These are phyloP conservation scores for Obelidium mucronatum DNA, from an alignment of 192 early-diverging fungal genomes.

Conservation along the genomic window DNA sequence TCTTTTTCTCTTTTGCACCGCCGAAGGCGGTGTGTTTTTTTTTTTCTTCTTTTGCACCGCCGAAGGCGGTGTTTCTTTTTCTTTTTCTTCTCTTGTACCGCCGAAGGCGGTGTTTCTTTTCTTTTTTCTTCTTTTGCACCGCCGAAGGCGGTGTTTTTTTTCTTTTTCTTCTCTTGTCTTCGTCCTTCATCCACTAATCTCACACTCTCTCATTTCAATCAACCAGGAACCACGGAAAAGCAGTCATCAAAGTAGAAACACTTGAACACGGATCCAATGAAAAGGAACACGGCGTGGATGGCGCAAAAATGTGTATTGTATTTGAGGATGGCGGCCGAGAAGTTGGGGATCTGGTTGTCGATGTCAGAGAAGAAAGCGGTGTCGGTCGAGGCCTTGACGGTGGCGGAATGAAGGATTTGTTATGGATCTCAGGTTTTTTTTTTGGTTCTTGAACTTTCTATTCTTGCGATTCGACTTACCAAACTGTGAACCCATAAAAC, in stretches of 20 bases:
- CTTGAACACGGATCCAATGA: neutral
- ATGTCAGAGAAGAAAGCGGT: constrained; percentile 15
- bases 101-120: no score
- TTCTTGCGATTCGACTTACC: neutral
- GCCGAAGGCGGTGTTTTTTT: no score
- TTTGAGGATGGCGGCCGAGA: constrained; percentile 25
- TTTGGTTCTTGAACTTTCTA: neutral
- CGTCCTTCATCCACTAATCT: no score
- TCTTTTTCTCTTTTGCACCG: no score
- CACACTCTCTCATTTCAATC: no score
- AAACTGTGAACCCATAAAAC: neutral
- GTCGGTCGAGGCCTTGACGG: neutral
- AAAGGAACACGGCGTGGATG: neutral
- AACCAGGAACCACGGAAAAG: constrained; percentile 10
- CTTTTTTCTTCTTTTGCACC: no score
- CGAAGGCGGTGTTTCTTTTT: no score
- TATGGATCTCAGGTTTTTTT: constrained; percentile 30
- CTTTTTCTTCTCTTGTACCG: no score
- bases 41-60: no score
- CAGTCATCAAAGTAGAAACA: constrained; percentile 8
- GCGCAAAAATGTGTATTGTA: neutral
- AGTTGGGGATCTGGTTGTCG: constrained; percentile 25
- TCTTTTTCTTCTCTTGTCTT: no score
- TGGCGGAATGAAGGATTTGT: neutral
- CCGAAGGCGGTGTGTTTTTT: no score